Base-by-base conservation (phyloP, 2,329 filamentous ascomycete species). In the Stachybotrys echinatus region DNA sequence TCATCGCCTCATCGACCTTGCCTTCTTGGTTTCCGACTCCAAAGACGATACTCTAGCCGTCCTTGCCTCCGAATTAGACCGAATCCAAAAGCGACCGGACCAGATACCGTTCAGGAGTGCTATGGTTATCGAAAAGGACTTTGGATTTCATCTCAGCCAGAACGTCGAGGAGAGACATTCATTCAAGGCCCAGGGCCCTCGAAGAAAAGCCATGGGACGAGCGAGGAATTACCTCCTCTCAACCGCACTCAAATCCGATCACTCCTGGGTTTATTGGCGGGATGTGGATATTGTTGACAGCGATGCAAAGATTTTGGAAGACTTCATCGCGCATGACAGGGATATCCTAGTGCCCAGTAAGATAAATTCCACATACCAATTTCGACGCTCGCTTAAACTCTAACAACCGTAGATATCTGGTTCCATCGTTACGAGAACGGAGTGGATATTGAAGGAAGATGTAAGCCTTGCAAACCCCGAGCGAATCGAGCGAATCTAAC, bases 211-310 rank as follows among this genome's bases (percentile, higher is more conserved):
- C 34, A 92, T 99, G 81, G 94, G 88, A 43, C 84, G 80, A 58
- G 94, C 94, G 23, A 83, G 94, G 59, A 99, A 99, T 68, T 99
- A 95, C 68, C 77, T 99, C 19, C 81, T 99, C 2, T 82, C 84
- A 27, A 78, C 89, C 0, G 87, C 94, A 3, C 66, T 99, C 61
- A 95, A 95, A 74, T 84, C 91, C 0, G 91, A 97, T 54, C 94
- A 99, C 66, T 92, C 91, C 8, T 99, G 94, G 94, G 92, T 97
- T 8, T 97, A 96, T 69, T 99, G 94, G 94, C 84, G 94, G 52
- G 94, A 99, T 67, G 92, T 96, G 46, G 94, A 99, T 68, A 96
- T 99, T 60, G 84, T 89, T 44, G 92, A 99, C 64, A 95, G 88
- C 66, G 90, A 92, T 2, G 79, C 81, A 55, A 85, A 81, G 63